Evolutionary conservation across 2,329 filamentous ascomycete species (phyloP), one percentile per base, ranked within the genome.

Genomic region (Coniella lustricola): DNA sequence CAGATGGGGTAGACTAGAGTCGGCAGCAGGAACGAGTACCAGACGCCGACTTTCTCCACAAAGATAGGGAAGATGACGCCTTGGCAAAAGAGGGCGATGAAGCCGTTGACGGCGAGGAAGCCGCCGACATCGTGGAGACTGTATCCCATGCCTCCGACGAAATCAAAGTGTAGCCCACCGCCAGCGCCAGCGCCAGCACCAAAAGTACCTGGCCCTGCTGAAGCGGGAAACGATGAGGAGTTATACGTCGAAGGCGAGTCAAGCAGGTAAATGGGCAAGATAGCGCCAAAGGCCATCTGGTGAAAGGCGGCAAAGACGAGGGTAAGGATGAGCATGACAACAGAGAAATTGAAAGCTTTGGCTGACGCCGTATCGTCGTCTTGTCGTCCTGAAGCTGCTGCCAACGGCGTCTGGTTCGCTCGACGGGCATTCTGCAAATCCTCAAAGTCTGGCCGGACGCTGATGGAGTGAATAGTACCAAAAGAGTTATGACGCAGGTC

Each of bases 81-180:
- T 64, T 90, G 86, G 38, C 90, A 82, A 56, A 85, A 71, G 1
- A 90, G 74, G 0, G 85, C 85, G 48, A 90, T 81, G 53, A 85
- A 65, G 3, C 86, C 48, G 56, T 88, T 85, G 44, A 85, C 66
- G 3, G 81, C 77, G 65, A 88, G 75, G 56, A 86, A 85, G 18
- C 83, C 62, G 13, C 84, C 84, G 13, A 87, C 83, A 33, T 82
- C 74, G 57, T 82, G 78, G 2, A 81, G 79, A 1, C 75, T 77
- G 41, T 85, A 71, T 2, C 83, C 84, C 2, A 88, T 69, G 4
- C 84, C 84, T 39, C 84, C 84, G 0, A 74, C 63, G 9, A 79
- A 55, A 49, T 71, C 68, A 8, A 71, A 57, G 2, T 56, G 44
- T 3, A 44, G 44, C 3, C 18, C 25, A 7, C n/a, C n/a, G n/a